Evolutionary conservation across 768 basidiomycete genomes (phyloP).

Genomic region (Dacryopinax primogenitus): DNA sequence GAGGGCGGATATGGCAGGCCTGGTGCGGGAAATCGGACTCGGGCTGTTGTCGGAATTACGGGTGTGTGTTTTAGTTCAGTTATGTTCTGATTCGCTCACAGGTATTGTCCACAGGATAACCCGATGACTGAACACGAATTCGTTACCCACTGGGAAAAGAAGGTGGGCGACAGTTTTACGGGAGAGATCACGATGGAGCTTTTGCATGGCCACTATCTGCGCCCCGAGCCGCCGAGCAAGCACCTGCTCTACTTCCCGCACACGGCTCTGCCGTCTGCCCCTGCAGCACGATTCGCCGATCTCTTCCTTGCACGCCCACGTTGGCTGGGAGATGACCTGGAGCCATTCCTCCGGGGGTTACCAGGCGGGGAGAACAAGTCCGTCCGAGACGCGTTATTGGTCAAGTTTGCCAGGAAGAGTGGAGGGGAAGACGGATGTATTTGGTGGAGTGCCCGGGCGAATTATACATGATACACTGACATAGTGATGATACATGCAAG

Average conservation of each 20-base stretch:
- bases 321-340: conserved; percentile 70
- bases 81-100: neutral
- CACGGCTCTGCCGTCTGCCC: conserved; percentile 59
- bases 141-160: conserved; percentile 51
- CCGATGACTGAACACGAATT: conserved; percentile 46
- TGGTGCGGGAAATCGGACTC: conserved; percentile 65
- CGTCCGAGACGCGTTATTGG: conserved; percentile 72
- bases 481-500: no score
- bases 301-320: conserved; percentile 68
- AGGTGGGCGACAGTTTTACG: conserved; percentile 69
- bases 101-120: conserved; percentile 36
- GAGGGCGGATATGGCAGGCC: conserved; percentile 47
- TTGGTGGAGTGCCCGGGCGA: conserved; percentile 58
- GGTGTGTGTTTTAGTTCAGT: conserved; percentile 27
- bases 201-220: neutral
- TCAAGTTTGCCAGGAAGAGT: conserved; percentile 72
- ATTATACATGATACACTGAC: conserved; percentile 3
- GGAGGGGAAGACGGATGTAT: conserved; percentile 48
- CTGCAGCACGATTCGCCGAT: conserved; percentile 70
- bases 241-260: conserved; percentile 71
- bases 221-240: conserved; percentile 41
- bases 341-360: conserved; percentile 69
- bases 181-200: conserved; percentile 45
- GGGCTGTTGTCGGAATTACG: conserved; percentile 53
- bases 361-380: conserved; percentile 54